Percentiles rank a stretch among this genome's conserved stretches.
These are phyloP conservation scores for Ocimum tenuiflorum DNA, from an alignment of 257 asterid species.

Conservation along the genomic window DNA sequence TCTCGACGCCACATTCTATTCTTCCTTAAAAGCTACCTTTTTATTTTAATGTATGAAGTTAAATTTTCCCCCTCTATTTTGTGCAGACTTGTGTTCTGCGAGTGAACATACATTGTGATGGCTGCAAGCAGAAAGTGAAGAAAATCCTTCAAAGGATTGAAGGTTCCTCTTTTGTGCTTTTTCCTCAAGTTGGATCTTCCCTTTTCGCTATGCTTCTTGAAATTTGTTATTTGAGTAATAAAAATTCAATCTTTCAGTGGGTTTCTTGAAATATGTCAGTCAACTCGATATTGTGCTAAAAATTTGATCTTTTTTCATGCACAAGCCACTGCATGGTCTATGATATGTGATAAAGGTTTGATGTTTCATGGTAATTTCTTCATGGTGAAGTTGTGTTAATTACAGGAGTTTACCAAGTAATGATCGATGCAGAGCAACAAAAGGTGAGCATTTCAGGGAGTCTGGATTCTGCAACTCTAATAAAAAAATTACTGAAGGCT, in stretches of 20 bases:
- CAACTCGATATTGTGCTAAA: no score
- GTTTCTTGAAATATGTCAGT: no score
- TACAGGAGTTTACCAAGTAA: conserved; percentile 74
- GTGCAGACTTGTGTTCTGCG: conserved; percentile 66
- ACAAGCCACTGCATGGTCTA: no score
- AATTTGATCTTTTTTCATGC: no score
- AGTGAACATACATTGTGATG: conserved; percentile 91
- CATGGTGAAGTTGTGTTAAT: no score
- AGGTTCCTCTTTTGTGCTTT: conserved; percentile 27
- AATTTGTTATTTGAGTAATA: not conserved
- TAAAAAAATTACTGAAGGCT: conserved; percentile 48
- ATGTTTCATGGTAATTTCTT: no score
- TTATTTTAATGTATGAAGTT: not conserved
- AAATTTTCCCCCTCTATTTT: not conserved
- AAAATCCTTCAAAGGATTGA: conserved; percentile 74
- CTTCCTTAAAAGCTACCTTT: not conserved
- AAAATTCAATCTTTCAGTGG: no score
- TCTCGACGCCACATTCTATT: not conserved
- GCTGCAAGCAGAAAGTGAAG: conserved; percentile 86
- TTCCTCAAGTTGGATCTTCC: not conserved
- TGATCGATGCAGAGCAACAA: conserved; percentile 52
- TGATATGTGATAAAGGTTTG: no score
- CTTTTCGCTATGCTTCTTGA: not conserved
- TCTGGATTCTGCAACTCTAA: conserved; percentile 39
- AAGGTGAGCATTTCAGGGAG: conserved; percentile 59